phyloP scores from a whole-genome alignment of 2,329 filamentous ascomycete species.

The Coleophoma crateriformis region DNA sequence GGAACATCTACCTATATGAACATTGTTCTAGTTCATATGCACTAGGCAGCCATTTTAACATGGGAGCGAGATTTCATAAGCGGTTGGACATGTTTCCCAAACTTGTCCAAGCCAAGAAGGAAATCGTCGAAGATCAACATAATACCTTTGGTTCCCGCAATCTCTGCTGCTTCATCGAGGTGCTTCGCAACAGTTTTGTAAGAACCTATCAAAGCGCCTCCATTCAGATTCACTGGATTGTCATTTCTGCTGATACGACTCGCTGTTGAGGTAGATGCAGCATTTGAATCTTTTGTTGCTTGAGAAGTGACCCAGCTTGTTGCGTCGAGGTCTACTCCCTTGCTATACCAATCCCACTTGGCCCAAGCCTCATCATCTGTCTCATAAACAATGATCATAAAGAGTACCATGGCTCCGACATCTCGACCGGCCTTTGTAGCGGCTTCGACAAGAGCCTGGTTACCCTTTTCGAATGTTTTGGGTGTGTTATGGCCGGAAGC shows the following conservation, averaged over 20 bases:
- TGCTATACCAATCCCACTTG: constrained; percentile 23
- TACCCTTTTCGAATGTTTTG: constrained; percentile 14
- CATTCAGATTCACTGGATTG: constrained; percentile 21
- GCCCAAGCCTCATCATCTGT: constrained; percentile 20
- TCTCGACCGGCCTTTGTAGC: constrained; percentile 16
- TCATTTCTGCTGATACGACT: constrained; percentile 3
- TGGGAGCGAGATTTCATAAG: constrained; percentile 22
- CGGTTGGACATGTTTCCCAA: constrained; percentile 22
- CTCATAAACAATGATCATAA: constrained; percentile 22
- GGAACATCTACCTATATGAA: no score
- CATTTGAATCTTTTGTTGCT: constrained; percentile 18
- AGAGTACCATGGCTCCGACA: constrained; percentile 24
- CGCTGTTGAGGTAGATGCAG: constrained; percentile 20
- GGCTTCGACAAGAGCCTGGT: constrained; percentile 20
- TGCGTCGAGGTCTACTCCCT: constrained; percentile 20
- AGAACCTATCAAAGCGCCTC: constrained; percentile 19
- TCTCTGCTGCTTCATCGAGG: constrained; percentile 21
- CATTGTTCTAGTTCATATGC: no score
- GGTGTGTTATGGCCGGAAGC: constrained; percentile 23
- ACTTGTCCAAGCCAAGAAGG: constrained; percentile 17
- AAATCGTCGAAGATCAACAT: constrained; percentile 25
- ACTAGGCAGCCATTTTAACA: background rate
- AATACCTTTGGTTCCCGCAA: constrained; percentile 23
- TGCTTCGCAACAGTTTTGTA: constrained; percentile 20
- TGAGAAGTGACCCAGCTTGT: constrained; percentile 20